A percentile compares a stretch with the other conserved stretches of the same genome.
phyloP scores from a whole-genome alignment of 2,329 filamentous ascomycete species.

The Colletotrichum eremochloae region DNA sequence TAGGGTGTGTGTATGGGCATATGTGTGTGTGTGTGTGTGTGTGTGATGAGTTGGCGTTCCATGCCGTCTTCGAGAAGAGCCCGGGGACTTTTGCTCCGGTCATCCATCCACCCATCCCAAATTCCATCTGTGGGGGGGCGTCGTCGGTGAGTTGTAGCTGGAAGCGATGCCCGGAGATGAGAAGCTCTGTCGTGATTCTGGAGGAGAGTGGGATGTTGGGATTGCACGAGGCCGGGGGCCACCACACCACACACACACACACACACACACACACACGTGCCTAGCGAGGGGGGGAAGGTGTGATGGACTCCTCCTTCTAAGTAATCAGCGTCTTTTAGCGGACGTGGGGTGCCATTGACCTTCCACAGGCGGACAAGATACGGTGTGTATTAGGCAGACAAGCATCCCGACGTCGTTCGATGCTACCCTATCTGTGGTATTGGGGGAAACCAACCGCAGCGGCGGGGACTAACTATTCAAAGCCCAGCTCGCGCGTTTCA shows the following conservation, averaged over 20 bases:
- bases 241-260: too few relatives aligned
- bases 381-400: neutral
- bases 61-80: conserved; percentile 1
- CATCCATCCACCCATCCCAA: neutral
- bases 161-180: neutral
- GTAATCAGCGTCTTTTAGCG: neutral
- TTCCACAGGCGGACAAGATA: neutral
- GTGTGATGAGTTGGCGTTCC: conserved; percentile 5
- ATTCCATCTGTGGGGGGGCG: too few relatives aligned
- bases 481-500: too few relatives aligned
- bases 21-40: neutral
- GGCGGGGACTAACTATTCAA: too few relatives aligned
- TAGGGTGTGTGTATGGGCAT: neutral
- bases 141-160: neutral
- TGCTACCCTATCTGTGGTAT: neutral
- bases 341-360: neutral
- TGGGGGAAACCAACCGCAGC: neutral
- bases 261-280: too few relatives aligned
- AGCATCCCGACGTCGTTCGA: too few relatives aligned
- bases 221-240: too few relatives aligned
- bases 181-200: too few relatives aligned
- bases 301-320: too few relatives aligned
- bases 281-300: too few relatives aligned
- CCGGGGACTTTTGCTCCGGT: neutral
- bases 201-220: neutral